Base-by-base conservation (phyloP, 495 filamentous ascomycete species). In the Penicillium robsamsonii region DNA sequence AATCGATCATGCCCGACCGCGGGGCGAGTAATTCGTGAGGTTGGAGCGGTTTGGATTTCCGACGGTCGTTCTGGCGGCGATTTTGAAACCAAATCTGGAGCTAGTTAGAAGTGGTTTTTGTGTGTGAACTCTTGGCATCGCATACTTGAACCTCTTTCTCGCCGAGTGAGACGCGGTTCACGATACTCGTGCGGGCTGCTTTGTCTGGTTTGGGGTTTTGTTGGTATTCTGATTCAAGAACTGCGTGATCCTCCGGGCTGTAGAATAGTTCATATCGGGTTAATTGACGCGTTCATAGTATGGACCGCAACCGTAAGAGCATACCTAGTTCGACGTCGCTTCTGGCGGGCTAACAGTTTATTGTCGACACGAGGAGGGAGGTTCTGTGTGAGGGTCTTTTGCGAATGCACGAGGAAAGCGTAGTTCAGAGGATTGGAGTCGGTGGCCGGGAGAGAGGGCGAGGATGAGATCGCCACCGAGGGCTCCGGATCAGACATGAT, bases 81-180 rank as follows among this genome's bases (percentile, higher is more conserved):
- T 99, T 99, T 68, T 97, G 95, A 73, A 99, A 99, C 95, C 95
- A 99, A 62, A 99, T 96, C 94, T 98, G 69, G 29, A 48, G 46
- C 56, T 40, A 58, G 58, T 63, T 49, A 61, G 41, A 57, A 54
- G 50, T 35, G 42, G 56, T 61, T 65, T 59, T 61, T 29, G 33
- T 42, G 59, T 12, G 42, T 56, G 56, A 54, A 76, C 57, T 68
- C 63, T 65, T 63, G 61, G 57, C 56, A 59, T 64, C 57, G 53
- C 88, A 79, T 64, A 97, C 94, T 84, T 97, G 95, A 17, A 97
- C 91, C 79, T 97, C 93, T 71, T 97, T 97, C 75, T 99, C 94
- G 58, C 89, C 94, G 62, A 99, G 81, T 44, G 88, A 86, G 51
- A 97, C 95, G 67, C 83, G 85, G 70, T 81, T 83, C 51, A 92